Percentiles rank a stretch among this genome's conserved stretches.
Conservation (phyloP, 1,284 basidiomycete species). For the Pyrrhoderma noxium region DNA sequence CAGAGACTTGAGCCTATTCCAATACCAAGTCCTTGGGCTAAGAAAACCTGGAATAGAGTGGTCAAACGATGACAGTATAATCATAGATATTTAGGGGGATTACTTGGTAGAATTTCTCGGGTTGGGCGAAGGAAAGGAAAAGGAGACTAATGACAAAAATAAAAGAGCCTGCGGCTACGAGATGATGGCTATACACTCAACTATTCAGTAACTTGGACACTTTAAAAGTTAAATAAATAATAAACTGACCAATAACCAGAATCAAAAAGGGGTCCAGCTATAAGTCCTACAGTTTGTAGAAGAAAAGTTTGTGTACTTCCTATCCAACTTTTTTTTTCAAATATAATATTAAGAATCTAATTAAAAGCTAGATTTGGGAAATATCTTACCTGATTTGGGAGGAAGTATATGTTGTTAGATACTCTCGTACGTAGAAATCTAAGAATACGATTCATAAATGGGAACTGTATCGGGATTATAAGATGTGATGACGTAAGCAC, state of each 20-base stretch:
- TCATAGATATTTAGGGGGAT: slow-evolving; percentile 24
- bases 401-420: slow-evolving; percentile 3
- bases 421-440: slow-evolving; percentile 17
- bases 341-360: background rate
- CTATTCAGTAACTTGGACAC: no score
- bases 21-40: slow-evolving; percentile 21
- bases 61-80: slow-evolving; percentile 25
- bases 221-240: no score
- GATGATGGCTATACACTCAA: slow-evolving; percentile 34
- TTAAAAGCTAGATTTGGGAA: background rate
- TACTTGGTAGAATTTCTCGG: slow-evolving; percentile 37
- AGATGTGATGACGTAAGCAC: background rate
- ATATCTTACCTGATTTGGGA: slow-evolving; percentile 15
- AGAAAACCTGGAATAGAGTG: slow-evolving; percentile 19
- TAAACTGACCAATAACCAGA: slow-evolving; percentile 14
- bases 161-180: slow-evolving; percentile 32
- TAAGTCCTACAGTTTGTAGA: slow-evolving; percentile 9
- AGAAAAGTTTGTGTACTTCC: slow-evolving; percentile 14
- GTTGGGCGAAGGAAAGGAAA: slow-evolving; percentile 37
- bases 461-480: background rate
- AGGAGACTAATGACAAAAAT: slow-evolving; percentile 36
- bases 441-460: background rate
- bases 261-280: slow-evolving; percentile 15
- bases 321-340: slow-evolving; percentile 11
- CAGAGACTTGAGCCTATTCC: slow-evolving; percentile 19